A percentile compares a stretch with the other conserved stretches of the same genome.
phyloP scores from a whole-genome alignment of 257 asterid genomes.

The Solanum tacnaense region DNA sequence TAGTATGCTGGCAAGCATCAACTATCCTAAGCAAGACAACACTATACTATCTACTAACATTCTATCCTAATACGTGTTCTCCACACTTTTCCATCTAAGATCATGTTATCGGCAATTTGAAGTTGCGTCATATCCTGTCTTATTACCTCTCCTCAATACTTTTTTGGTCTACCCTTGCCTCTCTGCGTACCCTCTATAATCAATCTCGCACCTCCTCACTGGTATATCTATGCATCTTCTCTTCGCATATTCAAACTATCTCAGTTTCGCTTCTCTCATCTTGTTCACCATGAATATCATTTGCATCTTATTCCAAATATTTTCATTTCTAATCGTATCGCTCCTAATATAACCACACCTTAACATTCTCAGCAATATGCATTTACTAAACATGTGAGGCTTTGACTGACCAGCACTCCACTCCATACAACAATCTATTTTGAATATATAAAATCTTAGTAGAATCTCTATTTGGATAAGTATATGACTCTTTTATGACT shows the following conservation, averaged over 20 bases:
- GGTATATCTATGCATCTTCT: background rate
- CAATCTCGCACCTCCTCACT: background rate
- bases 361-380: too few relatives aligned
- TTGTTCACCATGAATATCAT: fast-evolving
- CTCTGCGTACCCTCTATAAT: fast-evolving
- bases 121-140: fast-evolving
- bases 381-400: too few relatives aligned
- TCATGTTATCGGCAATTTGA: too few relatives aligned
- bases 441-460: background rate
- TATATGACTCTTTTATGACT: background rate
- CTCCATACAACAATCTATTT: background rate
- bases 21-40: too few relatives aligned
- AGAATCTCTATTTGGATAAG: background rate
- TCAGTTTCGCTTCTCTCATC: too few relatives aligned
- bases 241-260: background rate
- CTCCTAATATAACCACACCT: too few relatives aligned
- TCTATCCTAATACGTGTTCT: too few relatives aligned
- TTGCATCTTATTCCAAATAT: too few relatives aligned
- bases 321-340: background rate
- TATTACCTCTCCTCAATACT: too few relatives aligned
- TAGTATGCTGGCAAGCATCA: background rate
- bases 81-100: too few relatives aligned
- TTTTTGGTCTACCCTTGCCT: too few relatives aligned
- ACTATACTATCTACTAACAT: background rate
- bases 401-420: background rate